These are phyloP conservation scores for Dendrothele bispora DNA, from an alignment of 768 basidiomycete genomes.

Conservation along the genomic window DNA sequence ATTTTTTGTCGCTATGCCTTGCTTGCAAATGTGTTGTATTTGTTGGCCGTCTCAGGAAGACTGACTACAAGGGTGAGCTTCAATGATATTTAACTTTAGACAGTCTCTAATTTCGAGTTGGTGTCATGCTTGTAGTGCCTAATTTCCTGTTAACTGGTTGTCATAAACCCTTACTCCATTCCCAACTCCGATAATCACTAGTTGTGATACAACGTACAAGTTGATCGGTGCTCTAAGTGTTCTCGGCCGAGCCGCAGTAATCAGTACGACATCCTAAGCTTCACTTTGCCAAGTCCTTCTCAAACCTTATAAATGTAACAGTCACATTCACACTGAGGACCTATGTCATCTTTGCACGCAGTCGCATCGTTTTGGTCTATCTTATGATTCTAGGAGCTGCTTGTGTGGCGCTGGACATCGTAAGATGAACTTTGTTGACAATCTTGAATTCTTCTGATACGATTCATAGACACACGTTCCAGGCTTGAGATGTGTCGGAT, in stretches of 20 bases:
- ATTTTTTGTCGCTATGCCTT: constrained; percentile 34
- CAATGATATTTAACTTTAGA: neutral
- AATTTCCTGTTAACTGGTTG: neutral
- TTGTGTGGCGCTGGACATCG: constrained; percentile 22
- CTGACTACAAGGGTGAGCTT: constrained; percentile 10
- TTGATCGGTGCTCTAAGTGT: constrained; percentile 28
- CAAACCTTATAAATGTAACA: neutral
- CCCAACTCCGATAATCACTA: constrained; percentile 9
- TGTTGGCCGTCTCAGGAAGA: constrained; percentile 24
- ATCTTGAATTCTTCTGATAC: neutral
- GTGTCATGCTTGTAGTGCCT: neutral
- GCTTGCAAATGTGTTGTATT: constrained; percentile 30
- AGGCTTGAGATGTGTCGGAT: constrained; percentile 17
- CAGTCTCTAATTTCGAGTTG: neutral
- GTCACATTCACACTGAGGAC: constrained; percentile 15
- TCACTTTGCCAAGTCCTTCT: neutral
- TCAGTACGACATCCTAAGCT: constrained; percentile 17
- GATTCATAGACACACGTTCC: constrained; percentile 19
- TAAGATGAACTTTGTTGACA: constrained; percentile 7
- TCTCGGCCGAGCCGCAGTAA: constrained; percentile 25
- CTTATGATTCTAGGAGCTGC: constrained; percentile 19
- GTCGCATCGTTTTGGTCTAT: constrained; percentile 14
- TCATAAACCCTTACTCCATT: neutral
- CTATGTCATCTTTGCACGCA: constrained; percentile 21
- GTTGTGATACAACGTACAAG: constrained; percentile 27